A percentile compares a stretch with the other conserved stretches of the same genome.
Evolutionary conservation across 2,329 filamentous ascomycete species (phyloP).

Genomic region (Stagonosporopsis tanaceti): DNA sequence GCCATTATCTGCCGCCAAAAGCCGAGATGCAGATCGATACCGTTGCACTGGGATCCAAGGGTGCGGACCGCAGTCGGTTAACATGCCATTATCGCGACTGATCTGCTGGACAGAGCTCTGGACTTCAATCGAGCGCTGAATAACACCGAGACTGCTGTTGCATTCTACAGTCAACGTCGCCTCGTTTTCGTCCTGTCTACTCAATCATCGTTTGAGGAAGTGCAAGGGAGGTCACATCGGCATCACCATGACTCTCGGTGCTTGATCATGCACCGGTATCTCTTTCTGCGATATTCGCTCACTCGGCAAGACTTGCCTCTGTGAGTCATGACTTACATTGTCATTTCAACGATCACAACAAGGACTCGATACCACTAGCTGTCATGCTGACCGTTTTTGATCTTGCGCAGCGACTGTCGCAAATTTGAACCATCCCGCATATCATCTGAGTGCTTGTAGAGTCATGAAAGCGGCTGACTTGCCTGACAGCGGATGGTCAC

Average conservation of each 20-base stretch:
- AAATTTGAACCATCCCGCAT: background rate
- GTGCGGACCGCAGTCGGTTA: conserved; percentile 18
- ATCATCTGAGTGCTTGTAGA: background rate
- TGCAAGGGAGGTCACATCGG: background rate
- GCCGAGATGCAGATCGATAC: conserved; percentile 16
- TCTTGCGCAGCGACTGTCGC: background rate
- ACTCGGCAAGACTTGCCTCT: conserved; percentile 3
- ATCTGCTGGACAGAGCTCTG: conserved; percentile 15
- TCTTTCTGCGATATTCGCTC: background rate
- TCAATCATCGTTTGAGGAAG: background rate
- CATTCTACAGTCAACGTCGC: background rate
- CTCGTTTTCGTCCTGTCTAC: background rate
- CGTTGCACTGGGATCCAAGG: conserved; percentile 8
- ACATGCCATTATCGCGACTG: conserved; percentile 11
- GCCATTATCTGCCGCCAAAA: conserved; percentile 4
- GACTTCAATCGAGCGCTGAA: conserved; percentile 1
- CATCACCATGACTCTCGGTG: conserved; percentile 2
- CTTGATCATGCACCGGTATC: conserved; percentile 7
- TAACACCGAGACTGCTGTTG: background rate
- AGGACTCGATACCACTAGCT: background rate
- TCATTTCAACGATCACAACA: background rate
- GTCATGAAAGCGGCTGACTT: background rate
- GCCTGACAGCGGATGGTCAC: background rate
- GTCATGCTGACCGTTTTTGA: background rate
- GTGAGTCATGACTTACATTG: background rate